These are phyloP conservation scores for Claviceps digitariae DNA, from an alignment of 2,329 filamentous ascomycete genomes.

Conservation along the genomic window DNA sequence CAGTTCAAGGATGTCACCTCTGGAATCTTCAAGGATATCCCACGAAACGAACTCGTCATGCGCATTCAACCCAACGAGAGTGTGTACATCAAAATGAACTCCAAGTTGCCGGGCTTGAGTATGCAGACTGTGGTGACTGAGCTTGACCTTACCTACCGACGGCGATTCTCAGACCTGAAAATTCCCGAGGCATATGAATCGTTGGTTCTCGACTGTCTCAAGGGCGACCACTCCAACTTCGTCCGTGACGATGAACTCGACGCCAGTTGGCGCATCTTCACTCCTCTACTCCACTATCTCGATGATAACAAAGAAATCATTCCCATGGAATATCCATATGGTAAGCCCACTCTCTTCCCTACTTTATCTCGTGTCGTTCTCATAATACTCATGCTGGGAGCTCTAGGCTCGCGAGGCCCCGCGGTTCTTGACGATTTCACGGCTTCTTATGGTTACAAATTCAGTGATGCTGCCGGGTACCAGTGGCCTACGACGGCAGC, in stretches of 20 bases:
- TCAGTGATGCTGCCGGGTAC: constrained; percentile 90
- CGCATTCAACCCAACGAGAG: constrained; percentile 99
- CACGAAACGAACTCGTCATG: constrained; percentile 97
- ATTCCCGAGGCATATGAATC: constrained; percentile 99
- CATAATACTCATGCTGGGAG: not conserved
- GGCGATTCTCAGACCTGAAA: constrained; percentile 97
- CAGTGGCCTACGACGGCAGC: constrained; percentile 79
- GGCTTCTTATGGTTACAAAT: constrained; percentile 96
- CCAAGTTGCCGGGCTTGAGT: constrained; percentile 91
- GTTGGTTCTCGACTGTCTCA: constrained; percentile 89
- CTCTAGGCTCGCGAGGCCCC: constrained; percentile 80
- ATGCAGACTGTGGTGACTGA: constrained; percentile 99
- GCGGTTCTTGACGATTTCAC: constrained; percentile 97
- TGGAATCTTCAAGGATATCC: constrained; percentile 99
- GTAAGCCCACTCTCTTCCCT: constrained; percentile 38
- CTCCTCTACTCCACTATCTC: constrained; percentile 90
- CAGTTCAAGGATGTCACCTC: constrained; percentile 99
- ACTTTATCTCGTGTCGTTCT: not conserved
- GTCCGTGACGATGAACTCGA: constrained; percentile 94
- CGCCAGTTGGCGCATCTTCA: constrained; percentile 97
- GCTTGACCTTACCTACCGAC: constrained; percentile 93
- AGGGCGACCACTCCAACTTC: constrained; percentile 99
- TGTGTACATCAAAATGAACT: constrained; percentile 99
- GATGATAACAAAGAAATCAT: constrained; percentile 99
- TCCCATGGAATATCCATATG: constrained; percentile 98